Evolutionary conservation across 768 basidiomycete species (phyloP), one percentile per base, ranked within the genome.

Genomic region (Heimioporus sp.): DNA sequence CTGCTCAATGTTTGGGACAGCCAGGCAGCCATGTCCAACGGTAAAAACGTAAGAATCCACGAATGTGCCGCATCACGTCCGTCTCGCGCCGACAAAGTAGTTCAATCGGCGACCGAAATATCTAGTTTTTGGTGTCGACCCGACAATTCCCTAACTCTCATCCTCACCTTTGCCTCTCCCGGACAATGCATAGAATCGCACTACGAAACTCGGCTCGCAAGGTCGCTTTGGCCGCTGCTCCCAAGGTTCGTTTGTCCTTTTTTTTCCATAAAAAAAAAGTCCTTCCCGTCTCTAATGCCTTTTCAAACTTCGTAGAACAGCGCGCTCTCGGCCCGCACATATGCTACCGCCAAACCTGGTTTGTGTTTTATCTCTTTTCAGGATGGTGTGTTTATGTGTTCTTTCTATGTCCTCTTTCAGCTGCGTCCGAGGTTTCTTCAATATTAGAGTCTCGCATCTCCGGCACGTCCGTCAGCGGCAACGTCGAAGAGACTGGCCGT

Each of bases 311-410:
- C 45, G 38, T 55, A 78, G 75, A 77, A 69, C 48, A 24, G 58
- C 66, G 75, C 76, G 54, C 76, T 80, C 63, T 73, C 78, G 52
- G 72, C 85, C 68, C 91, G 96, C 69, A 79, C 88, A 57, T 99
- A 99, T 80, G 97, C 97, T 63, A 94, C 96, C 64, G 95, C 95
- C 65, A 99, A 99, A 79, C 86, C 97, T 75, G 90, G 95, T 98
- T 60, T 60, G 90, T 72, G 34, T 46, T 50, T 47, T 40, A 24
- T 43, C 39, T 35, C 21, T 20, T 8, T 15, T 11, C n/a, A 34
- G 35, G 6, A 46, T 32, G 39, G 41, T 21, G 32, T 15, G 57
- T 48, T 66, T 10, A 59, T 46, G 4, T 37, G 19, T 15, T 57
- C 52, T 43, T 20, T 71, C 34, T 1, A 20, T 71, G 67, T 28